These are phyloP conservation scores for Naganishia albida DNA, from an alignment of 1,284 basidiomycete genomes.

Conservation along the genomic window DNA sequence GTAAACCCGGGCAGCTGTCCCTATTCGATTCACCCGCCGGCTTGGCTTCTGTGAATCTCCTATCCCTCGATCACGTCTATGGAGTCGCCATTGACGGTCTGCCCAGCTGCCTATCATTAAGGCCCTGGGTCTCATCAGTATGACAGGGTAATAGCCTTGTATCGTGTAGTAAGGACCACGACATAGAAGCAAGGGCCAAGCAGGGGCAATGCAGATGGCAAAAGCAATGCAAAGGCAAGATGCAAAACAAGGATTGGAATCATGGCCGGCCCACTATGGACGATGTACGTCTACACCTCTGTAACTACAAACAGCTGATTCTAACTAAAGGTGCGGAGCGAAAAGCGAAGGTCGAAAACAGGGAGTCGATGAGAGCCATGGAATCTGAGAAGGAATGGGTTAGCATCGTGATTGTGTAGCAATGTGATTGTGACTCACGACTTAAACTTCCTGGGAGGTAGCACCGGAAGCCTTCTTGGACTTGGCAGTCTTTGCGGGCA, in stretches of 20 bases:
- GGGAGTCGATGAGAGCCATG: neutral
- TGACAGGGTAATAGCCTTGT: too few relatives aligned
- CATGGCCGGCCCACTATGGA: slow-evolving; percentile 16
- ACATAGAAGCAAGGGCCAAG: too few relatives aligned
- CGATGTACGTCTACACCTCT: slow-evolving; percentile 28
- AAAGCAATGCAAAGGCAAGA: too few relatives aligned
- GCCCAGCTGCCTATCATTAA: too few relatives aligned
- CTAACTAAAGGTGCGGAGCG: slow-evolving; percentile 7
- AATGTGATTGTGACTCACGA: neutral
- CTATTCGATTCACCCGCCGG: too few relatives aligned
- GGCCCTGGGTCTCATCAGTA: too few relatives aligned
- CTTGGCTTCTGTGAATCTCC: too few relatives aligned
- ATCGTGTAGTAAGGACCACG: too few relatives aligned
- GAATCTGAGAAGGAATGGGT: neutral
- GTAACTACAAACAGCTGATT: slow-evolving; percentile 24
- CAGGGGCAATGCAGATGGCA: too few relatives aligned
- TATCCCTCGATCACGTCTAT: too few relatives aligned
- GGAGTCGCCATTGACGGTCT: too few relatives aligned
- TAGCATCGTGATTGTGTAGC: neutral
- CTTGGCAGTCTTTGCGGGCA: slow-evolving; percentile 65
- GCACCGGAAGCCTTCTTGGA: slow-evolving; percentile 52
- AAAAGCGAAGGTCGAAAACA: slow-evolving; percentile 25
- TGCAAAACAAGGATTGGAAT: slow-evolving; percentile 12
- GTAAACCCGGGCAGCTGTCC: too few relatives aligned
- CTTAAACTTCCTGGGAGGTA: slow-evolving; percentile 25